A percentile compares a stretch with the other conserved stretches of the same genome.
phyloP scores from a whole-genome alignment of 345 rosid species.

The Arabidopsis arenosa region DNA sequence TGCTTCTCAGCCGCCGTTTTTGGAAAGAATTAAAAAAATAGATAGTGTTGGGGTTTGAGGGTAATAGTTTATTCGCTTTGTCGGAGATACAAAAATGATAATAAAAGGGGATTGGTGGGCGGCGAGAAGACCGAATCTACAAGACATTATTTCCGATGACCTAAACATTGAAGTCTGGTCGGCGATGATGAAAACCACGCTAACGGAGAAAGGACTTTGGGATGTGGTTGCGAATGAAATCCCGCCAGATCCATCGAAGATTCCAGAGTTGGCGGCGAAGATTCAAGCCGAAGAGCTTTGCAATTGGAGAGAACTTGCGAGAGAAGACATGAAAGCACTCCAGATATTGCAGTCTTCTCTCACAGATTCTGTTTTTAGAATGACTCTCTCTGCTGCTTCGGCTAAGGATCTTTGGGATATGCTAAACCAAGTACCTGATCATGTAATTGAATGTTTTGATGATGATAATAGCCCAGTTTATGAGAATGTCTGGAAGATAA shows the following conservation, averaged over 20 bases:
- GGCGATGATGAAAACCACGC: not conserved
- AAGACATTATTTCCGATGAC: not conserved
- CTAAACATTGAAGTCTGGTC: not conserved
- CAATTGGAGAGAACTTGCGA: constrained; percentile 24
- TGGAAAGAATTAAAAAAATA: too few species aligned
- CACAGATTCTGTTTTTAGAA: not conserved
- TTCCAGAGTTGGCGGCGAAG: not conserved
- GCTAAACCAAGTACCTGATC: not conserved
- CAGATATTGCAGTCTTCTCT: not conserved
- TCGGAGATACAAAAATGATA: too few species aligned
- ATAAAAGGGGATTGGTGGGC: too few species aligned
- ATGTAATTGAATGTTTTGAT: too few species aligned
- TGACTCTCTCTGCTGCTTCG: not conserved
- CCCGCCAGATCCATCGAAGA: constrained; percentile 15
- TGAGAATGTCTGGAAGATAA: not conserved
- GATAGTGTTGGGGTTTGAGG: too few species aligned
- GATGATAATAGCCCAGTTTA: not conserved
- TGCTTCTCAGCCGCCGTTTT: too few species aligned
- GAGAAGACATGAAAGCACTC: constrained; percentile 25
- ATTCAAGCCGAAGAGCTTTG: not conserved
- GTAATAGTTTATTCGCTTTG: too few species aligned
- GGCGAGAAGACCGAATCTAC: not conserved
- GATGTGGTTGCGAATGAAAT: constrained; percentile 19
- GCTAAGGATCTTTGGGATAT: not conserved
- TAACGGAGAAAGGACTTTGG: constrained; percentile 25